Conservation (phyloP, 176 grass and related monocot species). For the Oropetium thomaeum region DNA sequence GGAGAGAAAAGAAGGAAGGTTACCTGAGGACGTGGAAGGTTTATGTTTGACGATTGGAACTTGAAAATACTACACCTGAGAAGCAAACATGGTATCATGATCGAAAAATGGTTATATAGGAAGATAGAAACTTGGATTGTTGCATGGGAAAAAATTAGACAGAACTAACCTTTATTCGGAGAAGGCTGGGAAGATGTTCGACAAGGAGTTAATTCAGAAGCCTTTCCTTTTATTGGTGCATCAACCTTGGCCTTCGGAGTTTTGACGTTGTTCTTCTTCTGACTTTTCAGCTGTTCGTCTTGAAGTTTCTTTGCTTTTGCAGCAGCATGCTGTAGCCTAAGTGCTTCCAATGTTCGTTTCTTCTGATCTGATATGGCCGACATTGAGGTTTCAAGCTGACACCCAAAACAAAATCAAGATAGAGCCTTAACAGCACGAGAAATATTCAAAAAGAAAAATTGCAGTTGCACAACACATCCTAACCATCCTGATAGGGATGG, state of each 20-base stretch:
- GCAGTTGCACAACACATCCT: not conserved
- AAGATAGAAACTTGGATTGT: not conserved
- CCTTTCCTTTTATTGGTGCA: constrained; percentile 11
- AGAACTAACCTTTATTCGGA: constrained; percentile 28
- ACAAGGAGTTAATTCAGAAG: not conserved
- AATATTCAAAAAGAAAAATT: not conserved
- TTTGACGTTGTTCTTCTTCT: constrained; percentile 23
- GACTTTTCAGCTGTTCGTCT: constrained; percentile 25
- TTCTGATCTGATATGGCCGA: constrained; percentile 49
- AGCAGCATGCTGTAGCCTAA: constrained; percentile 42
- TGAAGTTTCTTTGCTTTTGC: constrained; percentile 55
- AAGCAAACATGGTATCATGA: not conserved
- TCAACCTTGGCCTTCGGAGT: constrained; percentile 22
- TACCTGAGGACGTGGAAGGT: not conserved
- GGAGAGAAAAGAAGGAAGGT: not conserved
- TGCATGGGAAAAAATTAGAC: not conserved
- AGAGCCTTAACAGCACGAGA: not conserved
- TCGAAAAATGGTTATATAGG: not conserved
- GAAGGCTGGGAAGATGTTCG: not conserved
- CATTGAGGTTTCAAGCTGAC: not conserved
- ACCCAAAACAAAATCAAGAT: constrained; percentile 8
- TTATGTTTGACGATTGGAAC: constrained; percentile 21
- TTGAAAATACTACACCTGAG: constrained; percentile 3
- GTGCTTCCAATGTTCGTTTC: constrained; percentile 51
- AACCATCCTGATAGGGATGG: not conserved